These are phyloP conservation scores for Phaeoacremonium minimum DNA, from an alignment of 2,329 filamentous ascomycete genomes.

Conservation along the genomic window DNA sequence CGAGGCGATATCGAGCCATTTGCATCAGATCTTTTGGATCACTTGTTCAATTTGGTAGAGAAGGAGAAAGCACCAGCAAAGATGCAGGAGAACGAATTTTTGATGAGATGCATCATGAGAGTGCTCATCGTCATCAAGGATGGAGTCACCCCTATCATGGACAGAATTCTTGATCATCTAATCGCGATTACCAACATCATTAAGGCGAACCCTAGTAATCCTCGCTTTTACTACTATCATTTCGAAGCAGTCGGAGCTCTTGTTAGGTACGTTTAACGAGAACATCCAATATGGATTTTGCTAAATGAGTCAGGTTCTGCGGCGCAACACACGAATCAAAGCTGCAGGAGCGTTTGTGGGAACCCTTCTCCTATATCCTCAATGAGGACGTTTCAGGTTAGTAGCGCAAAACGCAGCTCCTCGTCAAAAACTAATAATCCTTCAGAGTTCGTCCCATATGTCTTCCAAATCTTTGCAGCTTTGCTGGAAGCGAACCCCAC, in stretches of 20 bases:
- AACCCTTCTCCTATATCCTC: slow-evolving; percentile 76
- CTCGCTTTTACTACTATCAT: slow-evolving; percentile 96
- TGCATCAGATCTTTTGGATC: slow-evolving; percentile 79
- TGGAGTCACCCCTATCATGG: slow-evolving; percentile 67
- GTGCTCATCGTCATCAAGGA: slow-evolving; percentile 93
- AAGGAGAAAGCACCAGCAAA: slow-evolving; percentile 82
- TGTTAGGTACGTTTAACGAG: slow-evolving; percentile 61
- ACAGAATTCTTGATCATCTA: slow-evolving; percentile 77
- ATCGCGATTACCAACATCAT: slow-evolving; percentile 89
- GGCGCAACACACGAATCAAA: slow-evolving; percentile 61
- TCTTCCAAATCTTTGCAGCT: slow-evolving; percentile 92
- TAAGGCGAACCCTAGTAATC: slow-evolving; percentile 92
- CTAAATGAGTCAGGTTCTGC: slow-evolving; percentile 53
- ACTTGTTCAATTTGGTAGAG: slow-evolving; percentile 88
- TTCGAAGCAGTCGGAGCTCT: slow-evolving; percentile 93
- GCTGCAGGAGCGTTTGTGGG: slow-evolving; percentile 77
- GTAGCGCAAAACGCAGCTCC: slow-evolving; percentile 11
- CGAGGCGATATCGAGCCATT: slow-evolving; percentile 74
- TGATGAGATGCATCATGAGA: slow-evolving; percentile 98
- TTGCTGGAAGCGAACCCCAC: slow-evolving; percentile 82
- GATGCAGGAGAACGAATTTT: slow-evolving; percentile 96
- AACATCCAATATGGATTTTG: neutral
- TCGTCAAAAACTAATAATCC: slow-evolving; percentile 21
- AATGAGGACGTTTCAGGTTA: slow-evolving; percentile 75
- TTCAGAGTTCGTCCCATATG: slow-evolving; percentile 87